Evolutionary conservation across 345 rosid species (phyloP).

Genomic region (Acer campestre): DNA sequence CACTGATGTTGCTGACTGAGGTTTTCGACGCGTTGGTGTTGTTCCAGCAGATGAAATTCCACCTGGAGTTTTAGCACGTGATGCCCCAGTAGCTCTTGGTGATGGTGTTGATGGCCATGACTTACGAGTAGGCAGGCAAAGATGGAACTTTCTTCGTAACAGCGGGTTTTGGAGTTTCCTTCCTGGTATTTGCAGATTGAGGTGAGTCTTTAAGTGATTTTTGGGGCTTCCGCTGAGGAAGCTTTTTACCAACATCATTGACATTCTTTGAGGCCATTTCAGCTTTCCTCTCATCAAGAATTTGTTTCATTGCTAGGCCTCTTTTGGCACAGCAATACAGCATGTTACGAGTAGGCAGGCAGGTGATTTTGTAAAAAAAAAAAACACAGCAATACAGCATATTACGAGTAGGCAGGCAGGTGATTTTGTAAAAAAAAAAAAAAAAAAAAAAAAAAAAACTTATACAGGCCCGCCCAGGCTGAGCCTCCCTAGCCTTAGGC

Average conservation of each 20-base stretch:
- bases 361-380: no score
- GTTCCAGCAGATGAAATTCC: conserved; percentile 42
- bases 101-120: conserved; percentile 63
- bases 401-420: no score
- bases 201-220: conserved; percentile 34
- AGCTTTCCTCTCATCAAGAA: conserved; percentile 52
- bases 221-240: conserved; percentile 34
- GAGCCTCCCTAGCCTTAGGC: no score
- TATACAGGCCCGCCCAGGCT: no score
- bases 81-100: conserved; percentile 38
- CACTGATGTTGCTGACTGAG: conserved; percentile 37
- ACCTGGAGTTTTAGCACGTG: conserved; percentile 43
- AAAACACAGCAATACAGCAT: no score
- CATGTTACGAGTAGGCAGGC: no score
- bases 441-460: no score
- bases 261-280: conserved; percentile 41
- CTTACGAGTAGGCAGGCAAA: conserved; percentile 48
- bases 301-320: conserved; percentile 53
- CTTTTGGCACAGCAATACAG: no score
- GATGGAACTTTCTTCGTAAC: conserved; percentile 40
- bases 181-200: conserved; percentile 39
- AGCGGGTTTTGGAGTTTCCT: conserved; percentile 43
- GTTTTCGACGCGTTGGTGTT: conserved; percentile 41
- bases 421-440: no score
- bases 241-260: conserved; percentile 40